Percentiles rank a stretch among this genome's conserved stretches.
phyloP scores from a whole-genome alignment of 352 stramenopile species.

The Blastocystis sp. region DNA sequence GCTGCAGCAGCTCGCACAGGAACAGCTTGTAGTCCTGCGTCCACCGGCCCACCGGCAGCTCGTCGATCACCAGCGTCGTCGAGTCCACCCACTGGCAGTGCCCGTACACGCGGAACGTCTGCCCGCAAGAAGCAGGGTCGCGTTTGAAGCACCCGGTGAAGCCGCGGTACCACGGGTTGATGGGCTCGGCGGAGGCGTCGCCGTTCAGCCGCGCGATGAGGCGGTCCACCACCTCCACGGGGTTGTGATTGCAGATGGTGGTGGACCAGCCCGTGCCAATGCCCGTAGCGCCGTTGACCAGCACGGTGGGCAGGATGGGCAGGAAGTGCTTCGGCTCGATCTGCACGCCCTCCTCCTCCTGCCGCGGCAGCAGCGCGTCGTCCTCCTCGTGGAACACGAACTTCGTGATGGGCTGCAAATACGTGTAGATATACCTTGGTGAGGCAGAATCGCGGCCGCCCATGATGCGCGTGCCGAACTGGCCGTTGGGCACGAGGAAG shows the following conservation, averaged over 20 bases:
- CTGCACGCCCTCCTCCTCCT: constrained; percentile 92
- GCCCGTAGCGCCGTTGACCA: constrained; percentile 95
- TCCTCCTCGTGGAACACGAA: constrained; percentile 95
- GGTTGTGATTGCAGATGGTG: constrained; percentile 89
- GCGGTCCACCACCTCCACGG: constrained; percentile 90
- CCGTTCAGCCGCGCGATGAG: constrained; percentile 80
- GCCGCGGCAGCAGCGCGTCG: constrained; percentile 89
- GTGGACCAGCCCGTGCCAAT: constrained; percentile 97
- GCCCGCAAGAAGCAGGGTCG: constrained; percentile 54
- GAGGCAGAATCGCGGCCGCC: constrained; percentile 92
- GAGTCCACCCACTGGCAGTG: constrained; percentile 80
- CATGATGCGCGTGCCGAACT: constrained; percentile 97
- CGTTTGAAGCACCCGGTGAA: constrained; percentile 85
- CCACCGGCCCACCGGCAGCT: constrained; percentile 93
- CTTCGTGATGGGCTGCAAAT: constrained; percentile 89
- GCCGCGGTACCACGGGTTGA: constrained; percentile 90
- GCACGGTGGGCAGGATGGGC: constrained; percentile 88
- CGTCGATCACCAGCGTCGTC: constrained; percentile 88
- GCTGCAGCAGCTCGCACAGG: constrained; percentile 84
- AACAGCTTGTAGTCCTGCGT: constrained; percentile 97
- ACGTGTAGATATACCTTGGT: constrained; percentile 97
- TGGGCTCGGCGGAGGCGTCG: constrained; percentile 74
- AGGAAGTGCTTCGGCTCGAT: constrained; percentile 97
- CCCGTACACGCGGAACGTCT: constrained; percentile 79
- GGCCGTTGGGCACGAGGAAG: constrained; percentile 89